These are phyloP conservation scores for Xylariaceae sp. DNA, from an alignment of 2,329 filamentous ascomycete species.

Conservation along the genomic window DNA sequence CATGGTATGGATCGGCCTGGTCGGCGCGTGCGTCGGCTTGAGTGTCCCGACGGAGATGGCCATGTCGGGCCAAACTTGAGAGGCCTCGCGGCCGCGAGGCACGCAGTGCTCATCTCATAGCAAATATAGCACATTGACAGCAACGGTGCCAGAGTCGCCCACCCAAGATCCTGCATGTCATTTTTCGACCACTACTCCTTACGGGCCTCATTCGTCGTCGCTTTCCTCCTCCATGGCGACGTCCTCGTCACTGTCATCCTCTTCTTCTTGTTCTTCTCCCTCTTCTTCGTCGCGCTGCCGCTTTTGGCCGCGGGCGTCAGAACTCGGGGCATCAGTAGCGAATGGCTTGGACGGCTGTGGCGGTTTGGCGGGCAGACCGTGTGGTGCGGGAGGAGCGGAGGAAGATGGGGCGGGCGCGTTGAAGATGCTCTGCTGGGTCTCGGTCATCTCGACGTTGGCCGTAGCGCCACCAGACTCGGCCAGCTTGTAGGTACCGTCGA, in stretches of 20 bases:
- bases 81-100: neutral
- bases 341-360: slow-evolving; percentile 42
- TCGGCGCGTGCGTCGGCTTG: slow-evolving; percentile 76
- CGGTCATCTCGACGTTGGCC: slow-evolving; percentile 60
- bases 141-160: too few relatives aligned
- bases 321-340: slow-evolving; percentile 49
- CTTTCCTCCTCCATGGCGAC: slow-evolving; percentile 37
- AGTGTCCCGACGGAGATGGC: slow-evolving; percentile 70
- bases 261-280: slow-evolving; percentile 55
- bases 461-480: slow-evolving; percentile 53
- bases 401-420: slow-evolving; percentile 58
- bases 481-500: slow-evolving; percentile 84
- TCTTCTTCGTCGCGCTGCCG: slow-evolving; percentile 66
- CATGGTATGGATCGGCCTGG: slow-evolving; percentile 82
- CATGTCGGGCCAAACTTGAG: slow-evolving; percentile 21
- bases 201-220: slow-evolving; percentile 15
- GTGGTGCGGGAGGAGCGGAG: slow-evolving; percentile 34
- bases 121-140: too few relatives aligned
- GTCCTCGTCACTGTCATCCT: slow-evolving; percentile 67
- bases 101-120: neutral
- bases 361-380: slow-evolving; percentile 46
- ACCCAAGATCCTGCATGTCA: too few relatives aligned
- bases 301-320: slow-evolving; percentile 63
- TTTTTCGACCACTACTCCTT: neutral
- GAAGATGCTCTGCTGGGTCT: slow-evolving; percentile 77